Percentiles rank a stretch among this genome's conserved stretches.
Conservation (phyloP, 805 yeast species). For the Sungouiella thailandica region DNA sequence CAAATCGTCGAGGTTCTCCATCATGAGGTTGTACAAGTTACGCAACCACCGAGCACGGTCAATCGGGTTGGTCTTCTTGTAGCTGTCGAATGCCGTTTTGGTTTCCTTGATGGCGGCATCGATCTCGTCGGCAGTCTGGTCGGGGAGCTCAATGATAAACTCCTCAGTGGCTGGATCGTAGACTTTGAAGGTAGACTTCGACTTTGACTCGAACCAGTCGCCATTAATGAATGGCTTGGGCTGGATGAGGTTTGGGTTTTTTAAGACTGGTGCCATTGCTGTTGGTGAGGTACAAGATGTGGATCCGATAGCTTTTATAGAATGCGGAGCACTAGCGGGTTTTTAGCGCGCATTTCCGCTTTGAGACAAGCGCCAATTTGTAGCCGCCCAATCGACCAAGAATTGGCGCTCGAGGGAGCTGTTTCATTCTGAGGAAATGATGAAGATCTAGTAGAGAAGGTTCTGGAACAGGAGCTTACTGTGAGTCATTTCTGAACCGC, state of each 20-base stretch:
- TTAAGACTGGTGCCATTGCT: conserved; percentile 17
- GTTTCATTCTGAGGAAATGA: no score
- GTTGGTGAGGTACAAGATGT: no score
- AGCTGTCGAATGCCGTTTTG: conserved; percentile 40
- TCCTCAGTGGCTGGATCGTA: conserved; percentile 38
- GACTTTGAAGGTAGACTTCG: conserved; percentile 34
- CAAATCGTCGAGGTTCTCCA: conserved; percentile 52
- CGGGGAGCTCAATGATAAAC: conserved; percentile 34
- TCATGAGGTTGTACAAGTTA: conserved; percentile 46
- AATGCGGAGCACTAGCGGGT: neutral
- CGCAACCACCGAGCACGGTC: conserved; percentile 49
- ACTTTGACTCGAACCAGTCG: conserved; percentile 33
- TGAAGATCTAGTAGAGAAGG: no score
- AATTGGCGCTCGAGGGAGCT: no score
- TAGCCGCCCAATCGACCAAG: no score
- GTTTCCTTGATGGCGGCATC: conserved; percentile 46
- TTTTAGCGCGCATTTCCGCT: neutral
- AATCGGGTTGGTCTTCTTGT: conserved; percentile 43
- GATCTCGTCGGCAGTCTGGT: conserved; percentile 40
- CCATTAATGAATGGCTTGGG: conserved; percentile 35
- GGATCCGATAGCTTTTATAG: no score
- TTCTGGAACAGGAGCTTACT: no score
- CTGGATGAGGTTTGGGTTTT: conserved; percentile 31
- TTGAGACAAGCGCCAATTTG: neutral
- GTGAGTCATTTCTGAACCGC: no score